These are phyloP conservation scores for Gillenia trifoliata DNA, from an alignment of 306 rosid species.

Conservation along the genomic window DNA sequence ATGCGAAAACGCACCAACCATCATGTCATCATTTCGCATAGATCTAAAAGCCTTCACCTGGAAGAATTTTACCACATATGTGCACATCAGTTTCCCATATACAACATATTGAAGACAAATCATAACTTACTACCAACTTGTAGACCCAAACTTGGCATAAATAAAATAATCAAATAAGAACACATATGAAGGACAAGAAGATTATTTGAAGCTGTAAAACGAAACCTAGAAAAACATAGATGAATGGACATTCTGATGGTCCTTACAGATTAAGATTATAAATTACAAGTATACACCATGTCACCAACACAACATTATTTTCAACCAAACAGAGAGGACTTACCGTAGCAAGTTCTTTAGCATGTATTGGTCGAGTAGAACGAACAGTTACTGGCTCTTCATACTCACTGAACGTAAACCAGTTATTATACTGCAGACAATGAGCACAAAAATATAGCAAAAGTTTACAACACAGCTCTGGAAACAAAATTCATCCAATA, in stretches of 20 bases:
- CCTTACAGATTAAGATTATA: background rate
- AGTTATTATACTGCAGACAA: conserved; percentile 75
- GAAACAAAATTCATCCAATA: background rate
- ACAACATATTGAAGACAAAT: background rate
- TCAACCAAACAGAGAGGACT: conserved; percentile 19
- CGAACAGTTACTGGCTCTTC: conserved; percentile 82
- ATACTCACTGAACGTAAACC: conserved; percentile 95
- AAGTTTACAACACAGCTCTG: background rate
- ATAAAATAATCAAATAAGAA: background rate
- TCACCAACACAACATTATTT: background rate
- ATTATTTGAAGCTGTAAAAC: background rate
- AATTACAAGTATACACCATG: background rate
- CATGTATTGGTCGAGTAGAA: conserved; percentile 79
- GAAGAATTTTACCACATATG: conserved; percentile 19
- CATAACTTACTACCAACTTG: background rate
- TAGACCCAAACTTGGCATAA: background rate
- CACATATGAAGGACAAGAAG: background rate
- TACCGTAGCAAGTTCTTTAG: conserved; percentile 82
- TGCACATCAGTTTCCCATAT: background rate
- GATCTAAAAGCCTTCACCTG: conserved; percentile 97
- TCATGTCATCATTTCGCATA: conserved; percentile 84
- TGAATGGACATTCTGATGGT: background rate
- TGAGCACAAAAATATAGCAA: conserved; percentile 20
- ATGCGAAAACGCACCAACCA: conserved; percentile 97
- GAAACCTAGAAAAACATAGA: background rate